Evolutionary conservation across 352 stramenopile species (phyloP).

Genomic region (Elongisporangium prolatum): DNA sequence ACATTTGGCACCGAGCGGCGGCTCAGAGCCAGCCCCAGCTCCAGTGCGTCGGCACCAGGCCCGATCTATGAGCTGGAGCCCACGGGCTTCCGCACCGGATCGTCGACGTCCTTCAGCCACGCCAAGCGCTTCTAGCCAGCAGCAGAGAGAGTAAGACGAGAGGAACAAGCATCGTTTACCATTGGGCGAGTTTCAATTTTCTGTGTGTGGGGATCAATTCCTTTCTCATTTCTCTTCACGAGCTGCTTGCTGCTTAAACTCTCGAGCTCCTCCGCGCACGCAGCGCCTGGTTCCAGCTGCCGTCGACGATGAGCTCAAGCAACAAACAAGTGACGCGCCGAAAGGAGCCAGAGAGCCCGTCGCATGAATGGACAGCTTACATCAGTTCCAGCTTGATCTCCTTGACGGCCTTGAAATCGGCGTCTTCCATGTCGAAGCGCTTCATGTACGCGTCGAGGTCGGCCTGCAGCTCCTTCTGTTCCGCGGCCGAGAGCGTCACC

Average conservation of each 20-base stretch:
- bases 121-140: conserved; percentile 51
- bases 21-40: conserved; percentile 18
- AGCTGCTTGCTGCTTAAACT: background rate
- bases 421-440: conserved; percentile 74
- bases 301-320: background rate
- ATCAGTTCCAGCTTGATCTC: conserved; percentile 85
- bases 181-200: background rate
- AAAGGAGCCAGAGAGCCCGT: background rate
- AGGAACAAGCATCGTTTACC: background rate
- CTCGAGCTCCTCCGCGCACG: background rate
- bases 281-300: background rate
- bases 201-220: background rate
- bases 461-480: conserved; percentile 80
- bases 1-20: conserved; percentile 72
- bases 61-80: conserved; percentile 66
- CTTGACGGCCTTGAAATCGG: conserved; percentile 75
- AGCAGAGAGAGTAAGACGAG: conserved; percentile 1
- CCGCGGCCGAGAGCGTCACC: conserved; percentile 62
- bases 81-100: conserved; percentile 59
- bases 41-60: conserved; percentile 31
- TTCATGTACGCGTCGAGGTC: conserved; percentile 87
- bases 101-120: conserved; percentile 52
- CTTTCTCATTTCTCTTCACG: background rate
- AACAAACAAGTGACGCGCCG: background rate
- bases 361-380: conserved; percentile 32